Percentiles rank a stretch among this genome's conserved stretches.
Evolutionary conservation across 305 asterid species (phyloP).

Genomic region (Fraxinus ornus): DNA sequence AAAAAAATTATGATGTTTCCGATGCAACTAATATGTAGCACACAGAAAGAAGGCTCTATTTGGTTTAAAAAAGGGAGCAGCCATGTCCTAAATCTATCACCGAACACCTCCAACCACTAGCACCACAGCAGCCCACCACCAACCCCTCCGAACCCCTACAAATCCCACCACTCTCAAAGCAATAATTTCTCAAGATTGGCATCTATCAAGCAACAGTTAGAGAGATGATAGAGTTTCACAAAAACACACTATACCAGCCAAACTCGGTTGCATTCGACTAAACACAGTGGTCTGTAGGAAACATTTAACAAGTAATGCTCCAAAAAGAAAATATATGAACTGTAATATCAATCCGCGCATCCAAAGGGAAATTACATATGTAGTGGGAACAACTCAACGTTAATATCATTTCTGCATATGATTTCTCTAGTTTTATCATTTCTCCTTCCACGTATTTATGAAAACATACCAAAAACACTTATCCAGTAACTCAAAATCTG

Average conservation of each 20-base stretch:
- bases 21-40: background rate
- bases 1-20: background rate
- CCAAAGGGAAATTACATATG: too few species aligned
- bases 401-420: too few species aligned
- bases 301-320: background rate
- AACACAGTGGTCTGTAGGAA: background rate
- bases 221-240: background rate
- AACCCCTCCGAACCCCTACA: background rate
- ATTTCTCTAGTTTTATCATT: too few species aligned
- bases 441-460: too few species aligned
- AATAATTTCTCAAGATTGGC: background rate
- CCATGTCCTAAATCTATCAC: background rate
- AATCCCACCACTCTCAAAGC: background rate
- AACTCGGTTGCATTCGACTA: background rate
- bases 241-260: background rate
- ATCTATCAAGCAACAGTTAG: background rate
- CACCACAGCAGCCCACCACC: background rate
- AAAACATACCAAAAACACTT: too few species aligned
- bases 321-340: background rate
- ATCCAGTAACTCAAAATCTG: too few species aligned
- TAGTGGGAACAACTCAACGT: too few species aligned
- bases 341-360: background rate
- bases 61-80: background rate
- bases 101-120: background rate
- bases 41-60: background rate